phyloP scores from a whole-genome alignment of 2,329 filamentous ascomycete species.

The Alternaria sp. region DNA sequence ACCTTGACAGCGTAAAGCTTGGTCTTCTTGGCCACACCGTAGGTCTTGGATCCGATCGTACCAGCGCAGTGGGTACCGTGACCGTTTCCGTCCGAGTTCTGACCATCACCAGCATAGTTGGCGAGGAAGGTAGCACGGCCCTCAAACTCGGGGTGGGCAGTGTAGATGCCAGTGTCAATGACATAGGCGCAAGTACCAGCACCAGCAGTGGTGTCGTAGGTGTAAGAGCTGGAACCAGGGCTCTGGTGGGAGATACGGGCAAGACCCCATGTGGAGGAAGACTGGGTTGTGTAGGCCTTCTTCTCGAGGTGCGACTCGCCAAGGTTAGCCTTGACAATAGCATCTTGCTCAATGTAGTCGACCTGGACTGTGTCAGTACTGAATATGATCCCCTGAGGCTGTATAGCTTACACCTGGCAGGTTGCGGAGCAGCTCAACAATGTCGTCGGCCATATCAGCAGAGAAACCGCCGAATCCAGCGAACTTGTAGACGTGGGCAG shows the following conservation, averaged over 20 bases:
- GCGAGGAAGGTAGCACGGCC: constrained; percentile 48
- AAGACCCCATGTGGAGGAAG: constrained; percentile 51
- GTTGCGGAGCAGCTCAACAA: constrained; percentile 37
- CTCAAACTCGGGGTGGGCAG: constrained; percentile 57
- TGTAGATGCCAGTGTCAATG: constrained; percentile 69
- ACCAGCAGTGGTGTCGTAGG: constrained; percentile 50
- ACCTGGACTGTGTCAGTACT: constrained; percentile 31
- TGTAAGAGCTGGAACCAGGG: constrained; percentile 42
- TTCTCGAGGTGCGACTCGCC: constrained; percentile 32
- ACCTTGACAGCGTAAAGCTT: constrained; percentile 52
- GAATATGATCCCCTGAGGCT: not conserved
- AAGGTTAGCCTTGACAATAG: constrained; percentile 39
- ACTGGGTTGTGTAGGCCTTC: constrained; percentile 48
- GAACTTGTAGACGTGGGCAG: constrained; percentile 47
- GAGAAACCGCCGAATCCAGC: constrained; percentile 50
- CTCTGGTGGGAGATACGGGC: constrained; percentile 48
- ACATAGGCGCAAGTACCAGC: constrained; percentile 62
- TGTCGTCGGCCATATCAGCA: constrained; percentile 41
- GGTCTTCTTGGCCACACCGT: constrained; percentile 49
- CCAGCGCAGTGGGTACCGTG: constrained; percentile 50
- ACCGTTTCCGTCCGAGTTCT: constrained; percentile 47
- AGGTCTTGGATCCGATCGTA: constrained; percentile 46
- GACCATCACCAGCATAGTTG: constrained; percentile 46
- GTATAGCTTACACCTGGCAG: constrained; percentile 35
- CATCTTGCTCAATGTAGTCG: constrained; percentile 51